Evolutionary conservation across 306 rosid species (phyloP).

Genomic region (Lablab purpureus): DNA sequence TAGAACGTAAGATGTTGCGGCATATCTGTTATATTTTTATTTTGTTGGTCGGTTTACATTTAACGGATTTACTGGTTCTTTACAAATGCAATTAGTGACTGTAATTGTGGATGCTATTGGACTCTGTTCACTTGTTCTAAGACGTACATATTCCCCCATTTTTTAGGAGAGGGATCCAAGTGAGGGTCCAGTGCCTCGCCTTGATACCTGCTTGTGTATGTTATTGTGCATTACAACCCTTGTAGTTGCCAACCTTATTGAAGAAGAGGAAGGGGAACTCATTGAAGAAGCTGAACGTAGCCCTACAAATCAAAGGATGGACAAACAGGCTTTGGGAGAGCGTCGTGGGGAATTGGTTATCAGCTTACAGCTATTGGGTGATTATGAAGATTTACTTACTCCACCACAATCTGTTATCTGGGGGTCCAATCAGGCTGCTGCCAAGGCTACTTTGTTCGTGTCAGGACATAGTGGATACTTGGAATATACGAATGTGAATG

Average conservation of each 20-base stretch:
- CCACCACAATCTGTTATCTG: conserved; percentile 76
- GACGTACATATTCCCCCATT: conserved; percentile 5
- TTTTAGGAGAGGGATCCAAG: conserved; percentile 90
- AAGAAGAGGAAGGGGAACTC: conserved; percentile 92
- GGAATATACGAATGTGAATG: conserved; percentile 69
- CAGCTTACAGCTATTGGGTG: conserved; percentile 86
- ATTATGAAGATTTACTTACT: conserved; percentile 69
- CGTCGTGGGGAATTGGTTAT: conserved; percentile 77
- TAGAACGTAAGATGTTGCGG: neutral
- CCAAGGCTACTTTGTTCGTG: conserved; percentile 76
- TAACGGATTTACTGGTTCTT: conserved; percentile 16
- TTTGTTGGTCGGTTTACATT: conserved; percentile 37
- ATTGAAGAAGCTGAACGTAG: conserved; percentile 70
- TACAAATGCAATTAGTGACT: neutral
- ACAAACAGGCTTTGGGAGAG: conserved; percentile 67
- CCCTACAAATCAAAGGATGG: conserved; percentile 68
- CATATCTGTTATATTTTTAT: conserved; percentile 17
- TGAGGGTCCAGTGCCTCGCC: conserved; percentile 98
- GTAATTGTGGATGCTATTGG: conserved; percentile 41
- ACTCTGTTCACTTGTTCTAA: conserved; percentile 30
- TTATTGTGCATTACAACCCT: conserved; percentile 83
- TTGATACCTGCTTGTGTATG: conserved; percentile 94
- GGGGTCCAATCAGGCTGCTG: conserved; percentile 92
- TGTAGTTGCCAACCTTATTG: conserved; percentile 76
- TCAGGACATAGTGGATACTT: conserved; percentile 78